Base-by-base conservation (phyloP, 1,139 yeast genomes). In the Yamadazyma friedrichii region DNA sequence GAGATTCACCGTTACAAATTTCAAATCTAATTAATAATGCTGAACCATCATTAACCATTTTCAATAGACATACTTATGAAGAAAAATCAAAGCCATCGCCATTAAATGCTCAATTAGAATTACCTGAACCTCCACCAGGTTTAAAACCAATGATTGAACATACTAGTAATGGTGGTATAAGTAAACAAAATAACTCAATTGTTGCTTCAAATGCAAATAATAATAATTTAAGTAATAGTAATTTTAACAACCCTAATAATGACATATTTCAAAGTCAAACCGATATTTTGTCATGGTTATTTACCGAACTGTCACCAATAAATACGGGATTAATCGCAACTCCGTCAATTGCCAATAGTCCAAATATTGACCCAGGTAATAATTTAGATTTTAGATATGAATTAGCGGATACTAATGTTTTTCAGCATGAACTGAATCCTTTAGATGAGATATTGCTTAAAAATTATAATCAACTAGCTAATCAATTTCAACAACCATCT, bases 251-350 rank as follows among this genome's bases (percentile, higher is more conserved):
- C 6, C 13, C 13, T 26, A 11, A n/a, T n/a, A 35, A 28, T 17
- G 38, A 35, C 10, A 11, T 35, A 8, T 36, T 28, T 13, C 61
- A 55, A 29, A 49, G 56, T 26, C 74, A 67, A 41, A 65, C 55
- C 34, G 75, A 70, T 46, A 67, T 70, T 24, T 50, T 70, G 10
- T 62, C 70, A 13, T 70, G 76, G 76, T 51, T 70, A 9, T 65
- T 65, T 46, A 62, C 61, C 3, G 70, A 65, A 27, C 50, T 60
- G 2, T 54, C 58, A 17, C 56, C 59, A 5, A 43, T 31, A 20
- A 31, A 20, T 35, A 30, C 13, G 17, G 38, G 38, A 4, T 20
- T 10, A 11, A 17, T 35, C 37, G 15, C 31, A 8, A 12, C 17
- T 2, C 35, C 40, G 4, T 27, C 33, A 6, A 30, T 36, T 12